A percentile compares a stretch with the other conserved stretches of the same genome.
phyloP scores from a whole-genome alignment of 495 filamentous ascomycete species.

The Penicillium ucsense region DNA sequence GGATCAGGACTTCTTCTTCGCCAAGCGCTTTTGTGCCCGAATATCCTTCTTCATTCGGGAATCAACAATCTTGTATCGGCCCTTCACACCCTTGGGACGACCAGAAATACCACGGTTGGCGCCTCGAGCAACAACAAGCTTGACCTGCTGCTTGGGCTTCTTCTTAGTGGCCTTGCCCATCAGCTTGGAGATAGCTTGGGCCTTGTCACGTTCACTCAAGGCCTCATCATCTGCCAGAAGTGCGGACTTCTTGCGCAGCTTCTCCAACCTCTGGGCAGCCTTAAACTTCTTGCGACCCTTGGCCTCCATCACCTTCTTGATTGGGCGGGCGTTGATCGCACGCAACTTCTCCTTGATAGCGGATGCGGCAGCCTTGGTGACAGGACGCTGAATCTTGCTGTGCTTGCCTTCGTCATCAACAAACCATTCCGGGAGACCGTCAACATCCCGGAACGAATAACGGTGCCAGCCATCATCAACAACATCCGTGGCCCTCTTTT shows the following conservation, averaged over 20 bases:
- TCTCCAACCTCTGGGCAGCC: slow-evolving; percentile 81
- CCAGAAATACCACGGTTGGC: slow-evolving; percentile 72
- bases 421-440: slow-evolving; percentile 97
- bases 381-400: slow-evolving; percentile 74
- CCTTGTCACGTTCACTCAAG: slow-evolving; percentile 91
- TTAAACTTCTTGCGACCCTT: slow-evolving; percentile 95
- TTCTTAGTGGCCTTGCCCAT: slow-evolving; percentile 76
- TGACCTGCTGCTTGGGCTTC: slow-evolving; percentile 74
- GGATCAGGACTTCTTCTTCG: slow-evolving; percentile 48
- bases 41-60: slow-evolving; percentile 96
- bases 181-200: slow-evolving; percentile 68
- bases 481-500: slow-evolving; percentile 66
- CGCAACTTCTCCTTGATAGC: slow-evolving; percentile 95
- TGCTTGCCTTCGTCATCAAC: slow-evolving; percentile 83
- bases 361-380: slow-evolving; percentile 75
- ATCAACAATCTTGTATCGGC: slow-evolving; percentile 98
- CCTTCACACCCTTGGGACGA: slow-evolving; percentile 83
- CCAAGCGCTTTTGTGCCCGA: slow-evolving; percentile 74
- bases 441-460: slow-evolving; percentile 77
- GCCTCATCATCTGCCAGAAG: slow-evolving; percentile 78
- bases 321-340: slow-evolving; percentile 89
- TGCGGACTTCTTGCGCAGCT: slow-evolving; percentile 89
- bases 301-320: slow-evolving; percentile 98
- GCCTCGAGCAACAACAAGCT: slow-evolving; percentile 82
- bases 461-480: slow-evolving; percentile 92